phyloP scores from a whole-genome alignment of 2,329 filamentous ascomycete species.

The Hymenoscyphus scutula region DNA sequence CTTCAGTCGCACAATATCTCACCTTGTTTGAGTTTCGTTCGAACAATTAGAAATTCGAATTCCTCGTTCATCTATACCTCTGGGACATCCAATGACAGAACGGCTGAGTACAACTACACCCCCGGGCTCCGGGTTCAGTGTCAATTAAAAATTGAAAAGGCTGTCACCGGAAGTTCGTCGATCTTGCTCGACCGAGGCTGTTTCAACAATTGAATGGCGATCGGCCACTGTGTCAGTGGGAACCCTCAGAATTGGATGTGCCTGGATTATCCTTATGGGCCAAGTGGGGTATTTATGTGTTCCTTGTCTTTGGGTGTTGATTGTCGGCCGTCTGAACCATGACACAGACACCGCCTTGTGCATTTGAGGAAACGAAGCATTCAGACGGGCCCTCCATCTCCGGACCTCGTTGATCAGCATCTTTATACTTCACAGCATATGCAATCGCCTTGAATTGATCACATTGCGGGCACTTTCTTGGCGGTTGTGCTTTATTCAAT shows the following conservation, averaged over 20 bases:
- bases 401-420: conserved; percentile 1
- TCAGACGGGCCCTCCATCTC: not conserved
- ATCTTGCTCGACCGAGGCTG: conserved; percentile 11
- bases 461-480: not conserved
- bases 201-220: not conserved
- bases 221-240: not conserved
- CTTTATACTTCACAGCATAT: conserved; percentile 3
- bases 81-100: no score
- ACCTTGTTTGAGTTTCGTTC: no score
- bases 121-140: no score
- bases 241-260: not conserved
- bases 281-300: not conserved
- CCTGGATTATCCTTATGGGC: not conserved
- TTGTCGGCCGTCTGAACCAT: not conserved
- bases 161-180: conserved; percentile 4
- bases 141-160: no score
- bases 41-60: no score
- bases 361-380: not conserved
- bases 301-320: not conserved
- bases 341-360: not conserved
- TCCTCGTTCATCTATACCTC: not conserved
- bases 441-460: not conserved
- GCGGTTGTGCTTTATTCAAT: not conserved
- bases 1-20: no score
- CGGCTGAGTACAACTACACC: no score